Evolutionary conservation across 1,139 yeast species (phyloP).

Genomic region (Yamadazyma dushanensis): DNA sequence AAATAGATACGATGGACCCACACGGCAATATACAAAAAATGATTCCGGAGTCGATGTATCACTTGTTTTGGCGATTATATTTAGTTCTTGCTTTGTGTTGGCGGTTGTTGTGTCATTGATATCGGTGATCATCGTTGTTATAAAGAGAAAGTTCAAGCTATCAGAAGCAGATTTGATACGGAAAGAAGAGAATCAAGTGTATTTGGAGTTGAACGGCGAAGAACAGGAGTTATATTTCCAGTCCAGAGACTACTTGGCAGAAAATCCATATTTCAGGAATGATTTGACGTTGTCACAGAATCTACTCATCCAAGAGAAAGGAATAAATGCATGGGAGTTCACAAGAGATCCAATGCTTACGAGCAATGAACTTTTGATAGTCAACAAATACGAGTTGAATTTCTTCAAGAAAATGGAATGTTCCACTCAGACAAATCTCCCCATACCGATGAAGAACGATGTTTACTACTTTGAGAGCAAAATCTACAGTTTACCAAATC

Average conservation of each 20-base stretch:
- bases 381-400: slow-evolving; percentile 73
- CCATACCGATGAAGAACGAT: slow-evolving; percentile 82
- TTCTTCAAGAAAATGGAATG: slow-evolving; percentile 73
- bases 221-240: slow-evolving; percentile 81
- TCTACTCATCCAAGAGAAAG: slow-evolving; percentile 83
- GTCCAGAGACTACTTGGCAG: slow-evolving; percentile 56
- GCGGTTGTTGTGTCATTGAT: slow-evolving; percentile 14
- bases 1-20: not conserved
- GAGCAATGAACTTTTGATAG: slow-evolving; percentile 60
- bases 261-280: slow-evolving; percentile 55
- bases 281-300: slow-evolving; percentile 48
- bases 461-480: slow-evolving; percentile 91
- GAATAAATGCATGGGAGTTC: slow-evolving; percentile 92
- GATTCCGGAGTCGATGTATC: slow-evolving; percentile 1
- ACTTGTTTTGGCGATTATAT: slow-evolving; percentile 7
- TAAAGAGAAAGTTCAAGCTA: slow-evolving; percentile 14
- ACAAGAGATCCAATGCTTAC: slow-evolving; percentile 65
- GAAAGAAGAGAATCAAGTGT: slow-evolving; percentile 60
- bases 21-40: not conserved
- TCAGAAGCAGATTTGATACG: slow-evolving; percentile 58
- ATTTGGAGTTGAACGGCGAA: slow-evolving; percentile 63
- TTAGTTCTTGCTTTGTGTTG: slow-evolving; percentile 14
- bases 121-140: slow-evolving; percentile 12
- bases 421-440: slow-evolving; percentile 80
- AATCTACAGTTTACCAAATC: slow-evolving; percentile 54